A percentile compares a stretch with the other conserved stretches of the same genome.
Conservation (phyloP, 2,329 filamentous ascomycete genomes). For the Bipolaris cookei region DNA sequence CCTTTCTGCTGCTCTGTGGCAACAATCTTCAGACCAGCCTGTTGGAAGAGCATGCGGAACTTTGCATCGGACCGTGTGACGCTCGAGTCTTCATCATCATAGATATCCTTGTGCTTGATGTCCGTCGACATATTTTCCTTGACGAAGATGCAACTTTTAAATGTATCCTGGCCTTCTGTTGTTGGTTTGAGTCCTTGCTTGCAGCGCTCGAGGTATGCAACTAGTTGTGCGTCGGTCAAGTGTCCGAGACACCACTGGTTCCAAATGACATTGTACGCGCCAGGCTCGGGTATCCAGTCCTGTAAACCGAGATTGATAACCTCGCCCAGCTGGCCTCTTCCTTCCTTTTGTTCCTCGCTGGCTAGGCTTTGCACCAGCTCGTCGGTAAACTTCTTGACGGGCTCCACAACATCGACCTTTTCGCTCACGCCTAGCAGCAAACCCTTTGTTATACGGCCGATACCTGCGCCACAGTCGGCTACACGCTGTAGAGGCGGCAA, state of each 20-base stretch:
- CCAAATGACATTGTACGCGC: conserved; percentile 81
- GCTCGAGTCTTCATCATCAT: conserved; percentile 76
- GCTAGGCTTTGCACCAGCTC: conserved; percentile 53
- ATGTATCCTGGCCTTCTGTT: conserved; percentile 40
- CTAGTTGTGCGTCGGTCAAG: conserved; percentile 74
- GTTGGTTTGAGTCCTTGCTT: conserved; percentile 53
- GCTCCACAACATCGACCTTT: conserved; percentile 82
- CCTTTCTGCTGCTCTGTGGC: conserved; percentile 57
- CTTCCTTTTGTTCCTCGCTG: conserved; percentile 26
- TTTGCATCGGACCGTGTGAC: conserved; percentile 79
- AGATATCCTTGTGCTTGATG: conserved; percentile 66
- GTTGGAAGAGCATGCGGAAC: conserved; percentile 71
- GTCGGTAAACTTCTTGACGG: conserved; percentile 79
- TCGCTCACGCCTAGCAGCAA: conserved; percentile 74
- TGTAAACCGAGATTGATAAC: conserved; percentile 78
- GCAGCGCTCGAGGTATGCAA: conserved; percentile 70
- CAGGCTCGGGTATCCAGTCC: conserved; percentile 63
- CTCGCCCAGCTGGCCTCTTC: conserved; percentile 60
- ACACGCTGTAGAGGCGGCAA: conserved; percentile 50
- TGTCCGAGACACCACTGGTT: conserved; percentile 90
- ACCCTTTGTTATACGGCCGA: conserved; percentile 81
- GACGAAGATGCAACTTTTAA: conserved; percentile 66
- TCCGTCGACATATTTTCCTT: conserved; percentile 79
- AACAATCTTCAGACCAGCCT: conserved; percentile 69
- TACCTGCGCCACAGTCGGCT: conserved; percentile 70